Conservation (phyloP, 2,329 filamentous ascomycete species). For the Penicillium italicum region DNA sequence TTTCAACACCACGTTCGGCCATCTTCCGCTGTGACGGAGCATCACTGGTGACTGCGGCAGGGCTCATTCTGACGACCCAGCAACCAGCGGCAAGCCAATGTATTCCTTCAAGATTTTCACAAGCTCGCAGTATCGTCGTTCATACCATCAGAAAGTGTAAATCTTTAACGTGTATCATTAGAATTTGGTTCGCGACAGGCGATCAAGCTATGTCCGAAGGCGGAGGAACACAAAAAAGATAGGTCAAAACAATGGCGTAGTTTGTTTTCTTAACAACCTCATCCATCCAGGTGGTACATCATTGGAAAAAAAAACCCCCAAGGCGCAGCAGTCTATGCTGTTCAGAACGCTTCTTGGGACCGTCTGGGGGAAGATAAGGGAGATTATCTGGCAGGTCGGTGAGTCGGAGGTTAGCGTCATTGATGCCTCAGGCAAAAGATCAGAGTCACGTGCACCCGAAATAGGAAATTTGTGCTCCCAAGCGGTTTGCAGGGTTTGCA, state of each 20-base stretch:
- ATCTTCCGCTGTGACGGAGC: conserved; percentile 4
- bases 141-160: neutral
- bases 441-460: neutral
- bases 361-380: conserved; percentile 9
- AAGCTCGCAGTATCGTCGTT: neutral
- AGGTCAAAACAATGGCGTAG: neutral
- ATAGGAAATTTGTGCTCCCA: no score
- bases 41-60: neutral
- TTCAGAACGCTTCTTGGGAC: neutral
- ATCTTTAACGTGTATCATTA: neutral
- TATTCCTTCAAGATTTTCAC: neutral
- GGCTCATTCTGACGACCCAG: conserved; percentile 5
- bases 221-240: neutral
- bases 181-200: neutral
- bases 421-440: conserved; percentile 2
- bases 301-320: neutral
- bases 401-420: conserved; percentile 1
- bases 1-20: neutral
- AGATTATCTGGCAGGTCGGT: conserved; percentile 14
- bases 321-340: neutral
- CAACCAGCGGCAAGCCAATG: neutral
- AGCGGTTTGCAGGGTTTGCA: no score
- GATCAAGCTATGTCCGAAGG: neutral
- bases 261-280: neutral
- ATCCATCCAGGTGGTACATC: neutral